Percentiles rank a stretch among this genome's conserved stretches.
These are phyloP conservation scores for Botryotinia convoluta DNA, from an alignment of 2,329 filamentous ascomycete species.

Conservation along the genomic window DNA sequence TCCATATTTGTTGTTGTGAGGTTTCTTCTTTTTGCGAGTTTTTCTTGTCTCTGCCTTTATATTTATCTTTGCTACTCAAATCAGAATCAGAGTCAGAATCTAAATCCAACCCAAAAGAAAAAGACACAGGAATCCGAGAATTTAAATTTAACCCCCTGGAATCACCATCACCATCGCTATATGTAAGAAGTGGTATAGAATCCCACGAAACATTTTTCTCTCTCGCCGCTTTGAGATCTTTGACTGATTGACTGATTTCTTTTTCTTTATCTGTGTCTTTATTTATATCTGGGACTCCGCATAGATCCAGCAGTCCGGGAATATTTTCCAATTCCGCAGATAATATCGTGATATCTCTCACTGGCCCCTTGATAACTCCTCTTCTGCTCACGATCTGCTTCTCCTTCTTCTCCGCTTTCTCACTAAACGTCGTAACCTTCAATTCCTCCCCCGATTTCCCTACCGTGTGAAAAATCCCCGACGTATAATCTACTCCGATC, in stretches of 20 bases:
- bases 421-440: background rate
- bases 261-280: background rate
- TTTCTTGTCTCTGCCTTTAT: background rate
- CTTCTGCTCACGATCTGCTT: background rate
- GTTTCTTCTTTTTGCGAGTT: background rate
- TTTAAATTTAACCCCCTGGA: background rate
- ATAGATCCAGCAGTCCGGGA: background rate
- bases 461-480: background rate
- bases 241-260: background rate
- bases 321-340: background rate
- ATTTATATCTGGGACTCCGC: background rate
- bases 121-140: background rate
- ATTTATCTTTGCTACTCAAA: background rate
- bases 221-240: background rate
- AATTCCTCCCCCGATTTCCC: background rate
- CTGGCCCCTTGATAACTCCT: background rate
- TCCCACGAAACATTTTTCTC: background rate
- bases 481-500: slow-evolving; percentile 4
- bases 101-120: background rate
- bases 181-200: background rate
- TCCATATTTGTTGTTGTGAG: background rate
- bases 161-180: background rate
- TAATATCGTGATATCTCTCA: background rate
- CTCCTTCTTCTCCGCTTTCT: background rate
- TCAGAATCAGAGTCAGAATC: background rate